Base-by-base conservation (phyloP, 78 protist species). In the Dictyostelium citrinum region DNA sequence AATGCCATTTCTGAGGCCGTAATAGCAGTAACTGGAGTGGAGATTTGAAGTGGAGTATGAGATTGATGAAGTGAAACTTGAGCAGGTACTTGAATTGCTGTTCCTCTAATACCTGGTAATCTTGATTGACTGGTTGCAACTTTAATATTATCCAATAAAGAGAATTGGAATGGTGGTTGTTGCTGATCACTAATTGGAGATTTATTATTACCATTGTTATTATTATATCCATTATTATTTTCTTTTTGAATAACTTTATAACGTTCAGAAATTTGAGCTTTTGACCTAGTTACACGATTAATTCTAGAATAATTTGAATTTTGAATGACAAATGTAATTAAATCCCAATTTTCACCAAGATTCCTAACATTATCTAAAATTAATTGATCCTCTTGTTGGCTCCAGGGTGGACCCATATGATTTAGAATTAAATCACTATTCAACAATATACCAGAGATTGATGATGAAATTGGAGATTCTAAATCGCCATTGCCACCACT, bases 261-360 rank as follows among this genome's bases (percentile, higher is more conserved):
- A 33, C 92, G 24, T 24, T 86, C 92, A 5, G 80, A 14, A 77
- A 74, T 58, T 70, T 86, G 92, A 9, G 27, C 0, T 45, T 77
- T 75, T 20, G 92, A 43, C 12, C 92, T 64, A 7, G 33, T 29
- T 49, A 49, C 41, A 43, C 92, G 51, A 33, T 41, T 45, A 27
- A 84, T 70, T 16, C 64, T 61, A 8, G 55, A 61, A 45, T 60
- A 77, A 8, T 43, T 14, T 11, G 76, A 61, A 12, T 77, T 77
- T 29, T 35, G 41, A 45, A 91, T 31, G 9, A 43, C 41, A 39
- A 76, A 77, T 16, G 88, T 27, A 31, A 91, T 83, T 16, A 91
- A 74, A 58, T 91, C 95, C 95, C 95, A 91, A 41, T 91, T 91
- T 35, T 77, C 64, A n/a, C 95, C 95, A 33, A 64, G 76, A 12